These are phyloP conservation scores for Adiantum capillusveneris DNA, from an alignment of 75 land plant species.

Conservation along the genomic window DNA sequence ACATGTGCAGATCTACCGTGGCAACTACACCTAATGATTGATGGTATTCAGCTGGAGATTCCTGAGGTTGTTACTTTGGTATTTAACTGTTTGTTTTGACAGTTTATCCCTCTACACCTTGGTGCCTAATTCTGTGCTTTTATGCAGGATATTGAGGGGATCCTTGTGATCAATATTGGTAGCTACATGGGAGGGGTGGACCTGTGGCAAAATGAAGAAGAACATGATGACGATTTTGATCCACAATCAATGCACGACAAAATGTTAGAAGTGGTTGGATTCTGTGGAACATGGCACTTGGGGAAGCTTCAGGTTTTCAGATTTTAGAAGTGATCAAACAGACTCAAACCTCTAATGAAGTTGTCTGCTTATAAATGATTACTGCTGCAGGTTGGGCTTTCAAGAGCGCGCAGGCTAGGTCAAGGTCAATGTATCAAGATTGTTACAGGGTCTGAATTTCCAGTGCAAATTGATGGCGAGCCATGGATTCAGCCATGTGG, in stretches of 20 bases:
- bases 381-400: conserved; percentile 61
- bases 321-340: no score
- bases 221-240: conserved; percentile 68
- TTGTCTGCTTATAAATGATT: no score
- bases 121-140: no score
- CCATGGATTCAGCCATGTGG: conserved; percentile 71
- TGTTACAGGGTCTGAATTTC: conserved; percentile 41
- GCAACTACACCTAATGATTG: conserved; percentile 66
- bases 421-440: conserved; percentile 53
- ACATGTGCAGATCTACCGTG: conserved; percentile 83
- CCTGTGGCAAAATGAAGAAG: conserved; percentile 87
- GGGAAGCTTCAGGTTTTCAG: conserved; percentile 94
- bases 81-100: no score
- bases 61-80: conserved; percentile 52
- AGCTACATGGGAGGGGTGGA: conserved; percentile 98
- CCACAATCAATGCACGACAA: conserved; percentile 87
- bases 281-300: conserved; percentile 88
- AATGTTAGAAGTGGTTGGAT: conserved; percentile 78
- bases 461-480: conserved; percentile 83
- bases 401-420: conserved; percentile 64
- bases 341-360: no score
- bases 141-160: conserved; percentile 74
- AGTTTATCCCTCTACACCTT: no score
- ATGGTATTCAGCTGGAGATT: conserved; percentile 56
- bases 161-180: conserved; percentile 73